Evolutionary conservation across 768 basidiomycete species (phyloP).

Genomic region (Pulveroboletus sp.): DNA sequence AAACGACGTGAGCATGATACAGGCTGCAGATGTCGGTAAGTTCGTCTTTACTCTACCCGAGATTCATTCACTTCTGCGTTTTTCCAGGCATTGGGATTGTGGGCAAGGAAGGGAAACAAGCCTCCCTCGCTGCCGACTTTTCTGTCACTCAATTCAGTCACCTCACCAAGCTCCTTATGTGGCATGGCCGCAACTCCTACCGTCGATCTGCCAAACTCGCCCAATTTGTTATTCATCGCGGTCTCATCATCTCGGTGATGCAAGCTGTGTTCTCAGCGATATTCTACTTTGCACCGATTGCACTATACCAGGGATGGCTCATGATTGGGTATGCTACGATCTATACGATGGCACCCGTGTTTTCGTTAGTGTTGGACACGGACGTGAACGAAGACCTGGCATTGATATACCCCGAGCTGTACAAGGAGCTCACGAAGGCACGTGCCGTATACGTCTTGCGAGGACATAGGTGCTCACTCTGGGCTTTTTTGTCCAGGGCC

Average conservation of each 20-base stretch:
- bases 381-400: conserved; percentile 97
- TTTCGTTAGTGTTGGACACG: conserved; percentile 91
- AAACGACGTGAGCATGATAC: conserved; percentile 99
- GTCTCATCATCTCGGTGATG: conserved; percentile 95
- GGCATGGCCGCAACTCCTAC: conserved; percentile 99
- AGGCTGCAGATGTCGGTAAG: conserved; percentile 96
- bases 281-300: conserved; percentile 93
- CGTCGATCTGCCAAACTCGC: conserved; percentile 96
- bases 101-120: conserved; percentile 98
- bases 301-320: conserved; percentile 96
- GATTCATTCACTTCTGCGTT: neutral
- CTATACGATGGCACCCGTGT: conserved; percentile 98
- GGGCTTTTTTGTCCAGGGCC: conserved; percentile 55
- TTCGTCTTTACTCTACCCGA: conserved; percentile 14
- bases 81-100: conserved; percentile 88
- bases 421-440: conserved; percentile 96
- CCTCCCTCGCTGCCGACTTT: conserved; percentile 98
- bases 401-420: conserved; percentile 92
- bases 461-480: neutral
- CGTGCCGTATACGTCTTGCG: neutral
- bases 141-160: conserved; percentile 95
- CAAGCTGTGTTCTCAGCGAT: conserved; percentile 95
- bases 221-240: conserved; percentile 97
- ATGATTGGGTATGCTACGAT: conserved; percentile 95
- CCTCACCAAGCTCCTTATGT: conserved; percentile 92